These are phyloP conservation scores for Rhizopogon salebrosus DNA, from an alignment of 768 basidiomycete genomes.

Conservation along the genomic window DNA sequence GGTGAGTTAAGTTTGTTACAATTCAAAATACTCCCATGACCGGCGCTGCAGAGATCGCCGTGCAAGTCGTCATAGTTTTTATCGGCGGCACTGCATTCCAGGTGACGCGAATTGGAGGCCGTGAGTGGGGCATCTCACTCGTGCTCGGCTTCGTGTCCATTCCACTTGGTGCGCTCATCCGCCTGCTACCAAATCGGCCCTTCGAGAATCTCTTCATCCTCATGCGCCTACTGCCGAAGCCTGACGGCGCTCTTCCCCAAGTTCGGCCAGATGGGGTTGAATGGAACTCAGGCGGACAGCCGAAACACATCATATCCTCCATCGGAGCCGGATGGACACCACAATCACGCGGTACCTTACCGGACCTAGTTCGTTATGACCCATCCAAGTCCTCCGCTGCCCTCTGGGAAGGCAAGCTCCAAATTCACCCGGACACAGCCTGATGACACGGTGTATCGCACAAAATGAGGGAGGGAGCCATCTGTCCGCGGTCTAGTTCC, in stretches of 20 bases:
- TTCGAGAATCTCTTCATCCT: constrained; percentile 59
- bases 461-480: constrained; percentile 22
- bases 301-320: constrained; percentile 66
- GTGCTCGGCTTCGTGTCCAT: constrained; percentile 84
- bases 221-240: constrained; percentile 56
- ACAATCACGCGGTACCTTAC: constrained; percentile 50
- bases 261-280: constrained; percentile 51
- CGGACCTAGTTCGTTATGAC: constrained; percentile 71
- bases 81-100: constrained; percentile 90
- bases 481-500: constrained; percentile 4
- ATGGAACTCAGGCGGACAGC: constrained; percentile 70
- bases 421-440: constrained; percentile 81
- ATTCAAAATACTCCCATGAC: constrained; percentile 2
- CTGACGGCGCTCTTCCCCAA: constrained; percentile 57
- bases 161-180: constrained; percentile 80
- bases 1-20: constrained; percentile 42
- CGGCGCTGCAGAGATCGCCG: constrained; percentile 61
- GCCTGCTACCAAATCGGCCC: constrained; percentile 74
- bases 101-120: constrained; percentile 70
- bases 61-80: constrained; percentile 86
- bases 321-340: constrained; percentile 64
- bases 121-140: constrained; percentile 92
- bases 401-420: constrained; percentile 79
- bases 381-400: constrained; percentile 80
- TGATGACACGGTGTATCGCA: constrained; percentile 48